Evolutionary conservation across 805 yeast genomes (phyloP).

Genomic region (Clavispora santaluciae): DNA sequence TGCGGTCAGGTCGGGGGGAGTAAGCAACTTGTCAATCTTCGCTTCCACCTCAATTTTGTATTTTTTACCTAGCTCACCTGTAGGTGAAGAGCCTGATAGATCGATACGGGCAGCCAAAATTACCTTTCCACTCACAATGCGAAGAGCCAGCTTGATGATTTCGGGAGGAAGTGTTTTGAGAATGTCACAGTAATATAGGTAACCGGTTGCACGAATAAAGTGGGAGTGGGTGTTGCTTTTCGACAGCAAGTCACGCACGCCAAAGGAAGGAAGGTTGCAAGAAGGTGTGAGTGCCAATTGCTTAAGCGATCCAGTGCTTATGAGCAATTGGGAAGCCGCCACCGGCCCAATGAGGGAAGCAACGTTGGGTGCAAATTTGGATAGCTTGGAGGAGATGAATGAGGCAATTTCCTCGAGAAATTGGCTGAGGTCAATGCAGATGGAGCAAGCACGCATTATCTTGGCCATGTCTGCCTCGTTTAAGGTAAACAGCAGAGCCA

Average conservation of each 20-base stretch:
- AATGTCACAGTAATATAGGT: slow-evolving; percentile 54
- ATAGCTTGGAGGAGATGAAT: slow-evolving; percentile 54
- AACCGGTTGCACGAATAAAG: slow-evolving; percentile 63
- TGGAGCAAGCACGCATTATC: slow-evolving; percentile 42
- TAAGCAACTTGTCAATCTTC: slow-evolving; percentile 65
- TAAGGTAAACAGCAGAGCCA: slow-evolving; percentile 6
- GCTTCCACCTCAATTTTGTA: slow-evolving; percentile 57
- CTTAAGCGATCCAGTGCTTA: slow-evolving; percentile 62
- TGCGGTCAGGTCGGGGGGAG: slow-evolving; percentile 67
- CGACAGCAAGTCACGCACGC: slow-evolving; percentile 43
- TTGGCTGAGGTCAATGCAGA: slow-evolving; percentile 42
- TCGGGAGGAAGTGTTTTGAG: slow-evolving; percentile 57
- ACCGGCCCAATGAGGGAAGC: slow-evolving; percentile 66
- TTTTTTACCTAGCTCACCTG: slow-evolving; percentile 52
- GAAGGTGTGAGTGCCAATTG: slow-evolving; percentile 69
- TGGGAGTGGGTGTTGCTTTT: slow-evolving; percentile 22
- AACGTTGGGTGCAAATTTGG: slow-evolving; percentile 73
- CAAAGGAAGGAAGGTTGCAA: slow-evolving; percentile 78
- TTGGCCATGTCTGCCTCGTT: slow-evolving; percentile 28
- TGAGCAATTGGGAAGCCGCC: slow-evolving; percentile 68
- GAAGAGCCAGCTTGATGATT: slow-evolving; percentile 60
- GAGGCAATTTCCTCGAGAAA: slow-evolving; percentile 41
- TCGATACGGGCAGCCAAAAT: slow-evolving; percentile 83
- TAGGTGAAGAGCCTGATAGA: slow-evolving; percentile 34
- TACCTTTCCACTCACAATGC: slow-evolving; percentile 76